Percentiles rank a stretch among this genome's conserved stretches.
Conservation (phyloP, 2,329 filamentous ascomycete genomes). For the Sclerotinia spermophila region DNA sequence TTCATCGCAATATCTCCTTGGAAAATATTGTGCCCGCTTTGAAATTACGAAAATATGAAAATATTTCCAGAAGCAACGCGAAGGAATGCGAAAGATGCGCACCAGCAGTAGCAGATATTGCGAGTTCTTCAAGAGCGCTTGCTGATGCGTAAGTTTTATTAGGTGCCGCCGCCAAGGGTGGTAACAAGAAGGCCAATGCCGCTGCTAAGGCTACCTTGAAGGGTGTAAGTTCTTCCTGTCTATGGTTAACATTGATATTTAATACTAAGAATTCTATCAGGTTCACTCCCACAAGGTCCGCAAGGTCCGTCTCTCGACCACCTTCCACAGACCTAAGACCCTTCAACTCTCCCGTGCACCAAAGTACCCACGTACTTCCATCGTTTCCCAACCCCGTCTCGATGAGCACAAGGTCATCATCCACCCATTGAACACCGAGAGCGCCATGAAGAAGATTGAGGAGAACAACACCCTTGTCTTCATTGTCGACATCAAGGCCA, state of each 20-base stretch:
- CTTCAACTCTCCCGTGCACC: conserved; percentile 84
- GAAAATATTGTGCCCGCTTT: conserved; percentile 22
- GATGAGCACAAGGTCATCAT: conserved; percentile 98
- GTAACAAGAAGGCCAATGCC: conserved; percentile 81
- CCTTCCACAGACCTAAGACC: conserved; percentile 98
- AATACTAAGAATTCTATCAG: conserved; percentile 41
- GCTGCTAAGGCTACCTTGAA: conserved; percentile 95
- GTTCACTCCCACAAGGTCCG: conserved; percentile 78
- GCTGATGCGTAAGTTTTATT: conserved; percentile 59
- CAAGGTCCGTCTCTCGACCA: conserved; percentile 89
- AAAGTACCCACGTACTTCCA: conserved; percentile 96
- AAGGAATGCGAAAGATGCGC: conserved; percentile 30
- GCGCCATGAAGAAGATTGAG: conserved; percentile 99
- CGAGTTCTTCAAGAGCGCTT: conserved; percentile 70
- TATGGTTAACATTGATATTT: conserved; percentile 41
- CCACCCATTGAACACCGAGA: conserved; percentile 99
- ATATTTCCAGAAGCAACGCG: conserved; percentile 16
- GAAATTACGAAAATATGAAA: conserved; percentile 21
- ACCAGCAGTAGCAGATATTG: conserved; percentile 70
- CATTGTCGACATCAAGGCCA: conserved; percentile 94
- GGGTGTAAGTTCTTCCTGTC: conserved; percentile 66
- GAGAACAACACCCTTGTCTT: conserved; percentile 99
- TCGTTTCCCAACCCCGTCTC: conserved; percentile 84
- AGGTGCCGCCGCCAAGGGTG: conserved; percentile 54
- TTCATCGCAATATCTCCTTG: conserved; percentile 22